Percentiles rank a stretch among this genome's conserved stretches.
phyloP scores from a whole-genome alignment of 306 rosid species.

The Betula pendula region DNA sequence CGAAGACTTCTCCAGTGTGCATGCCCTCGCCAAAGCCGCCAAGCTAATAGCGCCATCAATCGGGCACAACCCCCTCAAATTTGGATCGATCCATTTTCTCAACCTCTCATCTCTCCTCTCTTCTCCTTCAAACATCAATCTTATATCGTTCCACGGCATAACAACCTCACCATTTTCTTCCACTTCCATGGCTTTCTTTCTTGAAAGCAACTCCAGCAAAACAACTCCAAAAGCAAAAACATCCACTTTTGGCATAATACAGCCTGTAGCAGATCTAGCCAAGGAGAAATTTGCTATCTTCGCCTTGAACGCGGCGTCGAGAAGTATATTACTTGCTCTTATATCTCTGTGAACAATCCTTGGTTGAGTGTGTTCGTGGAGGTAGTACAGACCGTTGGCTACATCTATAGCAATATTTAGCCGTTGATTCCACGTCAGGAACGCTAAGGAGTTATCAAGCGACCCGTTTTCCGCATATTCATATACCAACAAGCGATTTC shows the following conservation, averaged over 20 bases:
- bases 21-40: slow-evolving; percentile 54
- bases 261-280: slow-evolving; percentile 56
- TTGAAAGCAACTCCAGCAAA: slow-evolving; percentile 64
- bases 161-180: slow-evolving; percentile 57
- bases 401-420: slow-evolving; percentile 70
- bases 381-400: slow-evolving; percentile 74
- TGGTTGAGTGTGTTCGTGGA: slow-evolving; percentile 82
- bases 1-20: slow-evolving; percentile 49
- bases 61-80: slow-evolving; percentile 43
- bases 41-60: slow-evolving; percentile 55
- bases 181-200: slow-evolving; percentile 49
- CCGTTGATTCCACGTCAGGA: slow-evolving; percentile 76
- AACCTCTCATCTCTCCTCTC: slow-evolving; percentile 49
- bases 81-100: slow-evolving; percentile 66
- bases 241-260: slow-evolving; percentile 53
- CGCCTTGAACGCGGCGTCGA: slow-evolving; percentile 66
- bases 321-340: slow-evolving; percentile 65
- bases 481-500: slow-evolving; percentile 59
- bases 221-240: slow-evolving; percentile 74
- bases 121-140: slow-evolving; percentile 50
- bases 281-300: slow-evolving; percentile 70
- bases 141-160: slow-evolving; percentile 65
- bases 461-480: slow-evolving; percentile 79
- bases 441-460: slow-evolving; percentile 44
- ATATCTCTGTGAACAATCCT: slow-evolving; percentile 76